Evolutionary conservation across 495 filamentous ascomycete genomes (phyloP), one percentile per base, ranked within the genome.

Genomic region (Lentithecium fluviatile): DNA sequence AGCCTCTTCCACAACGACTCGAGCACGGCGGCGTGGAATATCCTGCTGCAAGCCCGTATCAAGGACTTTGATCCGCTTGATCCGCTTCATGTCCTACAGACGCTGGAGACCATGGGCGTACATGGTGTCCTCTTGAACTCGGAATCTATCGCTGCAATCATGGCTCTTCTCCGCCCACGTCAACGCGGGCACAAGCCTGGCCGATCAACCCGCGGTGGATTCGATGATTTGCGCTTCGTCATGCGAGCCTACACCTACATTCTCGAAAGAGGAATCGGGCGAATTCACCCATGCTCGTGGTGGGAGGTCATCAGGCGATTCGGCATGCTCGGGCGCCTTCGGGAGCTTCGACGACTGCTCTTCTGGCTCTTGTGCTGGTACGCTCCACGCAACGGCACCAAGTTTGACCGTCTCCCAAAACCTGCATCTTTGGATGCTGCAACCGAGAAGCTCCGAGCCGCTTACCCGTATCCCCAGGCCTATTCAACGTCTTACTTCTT

Each of bases 301-400:
- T 64, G 56, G 24, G 79, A 82, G 56, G 70, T 82, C 21, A 45
- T 82, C 26, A 74, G 75, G 11, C 74, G 80, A 20, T 71, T 78
- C 32, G 81, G 81, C 10, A 79, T 78, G 77, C 49, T 68, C 24
- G 74, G 77, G 2, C 71, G 73, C 12, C 66, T 78, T 23, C 56
- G 69, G 2, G 79, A 78, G 21, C 69, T 81, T 2, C 49, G 52
- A 15, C 60, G 65, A n/a, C 59, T 67, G 37, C 32, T 67, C 8
- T 43, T 43, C 19, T 43, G 19, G 56, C 56, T 60, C 24, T 25
- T 52, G 46, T 26, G 32, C 15, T 60, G 56, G 56, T 60, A 60
- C 37, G 48, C 56, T 25, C 46, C 48, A 34, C 49, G 60, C 19
- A 25, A 52, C 15, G 25, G 36, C 11, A 26, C 43, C n/a, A 45